A percentile compares a stretch with the other conserved stretches of the same genome.
Evolutionary conservation across 2,329 filamentous ascomycete species (phyloP).

Genomic region (Aspergillus spinulosporus): DNA sequence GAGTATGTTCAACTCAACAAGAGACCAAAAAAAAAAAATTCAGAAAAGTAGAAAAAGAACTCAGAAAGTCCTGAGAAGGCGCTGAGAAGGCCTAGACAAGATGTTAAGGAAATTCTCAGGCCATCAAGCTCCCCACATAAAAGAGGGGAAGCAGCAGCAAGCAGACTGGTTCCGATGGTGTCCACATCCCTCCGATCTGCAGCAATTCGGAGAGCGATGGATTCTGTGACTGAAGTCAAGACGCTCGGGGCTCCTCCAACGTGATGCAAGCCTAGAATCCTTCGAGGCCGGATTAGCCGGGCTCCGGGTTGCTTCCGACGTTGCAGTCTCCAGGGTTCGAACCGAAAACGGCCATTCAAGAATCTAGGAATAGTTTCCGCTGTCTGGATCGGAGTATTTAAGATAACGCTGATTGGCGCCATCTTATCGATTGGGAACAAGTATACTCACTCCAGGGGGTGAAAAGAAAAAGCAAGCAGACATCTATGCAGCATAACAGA

Average conservation of each 20-base stretch:
- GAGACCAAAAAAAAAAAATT: not conserved
- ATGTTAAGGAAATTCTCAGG: not conserved
- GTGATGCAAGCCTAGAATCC: too few species aligned
- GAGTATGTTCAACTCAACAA: too few species aligned
- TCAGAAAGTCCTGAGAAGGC: too few species aligned
- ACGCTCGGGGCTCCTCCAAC: not conserved
- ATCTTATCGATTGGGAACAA: not conserved
- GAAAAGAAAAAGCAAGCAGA: not conserved
- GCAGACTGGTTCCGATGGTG: too few species aligned
- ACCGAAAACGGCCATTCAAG: not conserved
- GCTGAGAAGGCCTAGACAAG: too few species aligned
- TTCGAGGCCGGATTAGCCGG: not conserved
- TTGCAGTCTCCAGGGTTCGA: not conserved
- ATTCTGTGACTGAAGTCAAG: not conserved
- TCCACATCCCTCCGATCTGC: not conserved
- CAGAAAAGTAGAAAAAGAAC: too few species aligned
- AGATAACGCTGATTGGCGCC: too few species aligned
- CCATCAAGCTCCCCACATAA: not conserved
- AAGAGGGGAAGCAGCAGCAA: not conserved
- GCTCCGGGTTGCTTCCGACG: not conserved
- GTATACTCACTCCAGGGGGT: not conserved
- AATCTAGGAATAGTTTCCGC: not conserved
- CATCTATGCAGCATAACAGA: not conserved
- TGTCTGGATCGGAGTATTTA: not conserved
- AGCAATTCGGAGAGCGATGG: not conserved